These are phyloP conservation scores for Penicillium herquei DNA, from an alignment of 495 filamentous ascomycete genomes.

Conservation along the genomic window DNA sequence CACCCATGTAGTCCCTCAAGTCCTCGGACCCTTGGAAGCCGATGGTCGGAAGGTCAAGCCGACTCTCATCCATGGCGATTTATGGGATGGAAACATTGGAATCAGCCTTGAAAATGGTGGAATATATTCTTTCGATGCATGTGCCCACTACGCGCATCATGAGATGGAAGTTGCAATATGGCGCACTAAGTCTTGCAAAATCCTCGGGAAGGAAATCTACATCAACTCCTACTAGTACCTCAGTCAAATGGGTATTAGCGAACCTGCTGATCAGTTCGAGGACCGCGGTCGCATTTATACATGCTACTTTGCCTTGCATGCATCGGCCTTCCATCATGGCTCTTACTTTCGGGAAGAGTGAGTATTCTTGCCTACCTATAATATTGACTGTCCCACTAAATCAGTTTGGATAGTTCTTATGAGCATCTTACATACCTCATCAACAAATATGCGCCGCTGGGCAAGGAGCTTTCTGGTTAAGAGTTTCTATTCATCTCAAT, in stretches of 20 bases:
- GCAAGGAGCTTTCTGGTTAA: too few species aligned
- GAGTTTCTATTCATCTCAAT: too few species aligned
- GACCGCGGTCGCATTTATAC: not conserved
- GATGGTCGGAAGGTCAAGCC: constrained; percentile 4
- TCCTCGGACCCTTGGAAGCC: constrained; percentile 1
- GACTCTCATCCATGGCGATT: constrained; percentile 7
- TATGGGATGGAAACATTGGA: constrained; percentile 9
- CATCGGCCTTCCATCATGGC: too few species aligned
- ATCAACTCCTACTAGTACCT: not conserved
- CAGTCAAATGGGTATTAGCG: not conserved
- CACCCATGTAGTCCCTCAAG: constrained; percentile 1
- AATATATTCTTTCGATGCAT: not conserved
- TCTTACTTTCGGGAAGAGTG: too few species aligned
- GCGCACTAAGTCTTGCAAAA: not conserved
- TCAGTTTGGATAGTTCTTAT: too few species aligned
- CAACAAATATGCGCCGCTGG: too few species aligned
- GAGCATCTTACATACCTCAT: too few species aligned
- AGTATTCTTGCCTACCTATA: too few species aligned
- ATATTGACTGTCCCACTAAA: too few species aligned
- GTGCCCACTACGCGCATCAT: not conserved
- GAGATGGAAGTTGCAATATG: not conserved
- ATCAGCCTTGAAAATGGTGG: not conserved
- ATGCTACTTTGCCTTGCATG: too few species aligned
- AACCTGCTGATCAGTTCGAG: constrained; percentile 7
- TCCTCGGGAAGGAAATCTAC: not conserved